Evolutionary conservation across 2,329 filamentous ascomycete species (phyloP), one percentile per base, ranked within the genome.

Genomic region (Pseudocercospora macadamiae): DNA sequence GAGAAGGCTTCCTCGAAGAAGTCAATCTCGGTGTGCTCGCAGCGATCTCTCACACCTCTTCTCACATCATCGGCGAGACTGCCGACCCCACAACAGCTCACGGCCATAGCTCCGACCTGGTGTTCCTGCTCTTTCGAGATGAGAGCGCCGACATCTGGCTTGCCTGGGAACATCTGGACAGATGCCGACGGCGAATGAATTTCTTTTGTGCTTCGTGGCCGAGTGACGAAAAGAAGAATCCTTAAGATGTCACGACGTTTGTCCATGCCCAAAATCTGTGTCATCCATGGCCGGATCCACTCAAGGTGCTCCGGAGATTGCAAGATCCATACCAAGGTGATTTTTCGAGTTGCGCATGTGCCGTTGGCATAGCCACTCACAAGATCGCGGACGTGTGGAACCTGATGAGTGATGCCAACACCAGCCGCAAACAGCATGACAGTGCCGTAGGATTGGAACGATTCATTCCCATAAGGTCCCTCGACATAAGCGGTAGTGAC

Each of bases 251-350:
- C 91, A 34, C 90, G 86, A 54, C 93, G 88, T 66, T 87, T 84
- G 10, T 91, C 89, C 82, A 97, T 88, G 56, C 83, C 83, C 28
- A 97, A 82, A 54, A 97, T 91, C 69, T 88, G 83, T 3, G 89
- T 91, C 89, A 93, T 92, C 88, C 90, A 97, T 4, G 91, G 90
- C 6, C 91, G 86, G 59, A 96, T 90, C 93, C 95, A 97, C 74
- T 96, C 91, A 6, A 97, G 83, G 57, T 93, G 88, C 70, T 96
- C 89, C 34, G 89, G 89, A 55, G 92, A 91, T 62, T 95, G 91
- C 64, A 97, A 89, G 70, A 96, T 88, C 95, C 95, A 97, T 60
- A 97, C 86, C 6, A 97, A 85, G 1, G 89, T 90, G 47, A 97
- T 78, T 37, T 88, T 86, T 52, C 92, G 88, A 3, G 91, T 91